These are phyloP conservation scores for Phytophthora colocasiae DNA, from an alignment of 352 stramenopile species.

Conservation along the genomic window DNA sequence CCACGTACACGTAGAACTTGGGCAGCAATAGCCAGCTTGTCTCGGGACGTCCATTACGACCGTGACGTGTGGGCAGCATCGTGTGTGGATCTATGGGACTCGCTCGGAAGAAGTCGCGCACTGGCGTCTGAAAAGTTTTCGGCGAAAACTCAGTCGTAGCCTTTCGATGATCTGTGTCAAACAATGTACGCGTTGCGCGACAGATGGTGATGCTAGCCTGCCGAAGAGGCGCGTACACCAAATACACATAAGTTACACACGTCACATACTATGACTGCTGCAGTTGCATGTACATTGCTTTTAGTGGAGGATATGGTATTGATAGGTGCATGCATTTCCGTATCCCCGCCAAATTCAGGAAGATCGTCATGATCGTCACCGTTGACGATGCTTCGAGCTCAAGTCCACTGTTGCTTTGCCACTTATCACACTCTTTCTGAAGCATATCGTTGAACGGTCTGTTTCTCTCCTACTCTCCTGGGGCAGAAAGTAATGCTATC, in stretches of 20 bases:
- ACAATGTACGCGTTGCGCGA: slow-evolving; percentile 2
- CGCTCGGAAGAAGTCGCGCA: slow-evolving; percentile 22
- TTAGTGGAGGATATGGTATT: no score
- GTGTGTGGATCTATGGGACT: slow-evolving; percentile 6
- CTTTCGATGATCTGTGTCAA: slow-evolving; percentile 6
- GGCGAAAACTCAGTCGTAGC: slow-evolving; percentile 4
- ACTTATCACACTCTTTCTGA: not conserved
- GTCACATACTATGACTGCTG: not conserved
- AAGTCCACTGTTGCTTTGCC: not conserved
- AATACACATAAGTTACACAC: slow-evolving; percentile 3
- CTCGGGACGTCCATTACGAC: slow-evolving; percentile 47
- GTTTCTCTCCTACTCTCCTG: no score
- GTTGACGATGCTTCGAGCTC: not conserved
- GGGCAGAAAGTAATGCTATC: not conserved
- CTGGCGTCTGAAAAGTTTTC: slow-evolving; percentile 14
- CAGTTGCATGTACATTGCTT: not conserved
- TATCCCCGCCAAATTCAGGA: slow-evolving; percentile 9
- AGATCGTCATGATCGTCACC: slow-evolving; percentile 20
- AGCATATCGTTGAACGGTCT: no score
- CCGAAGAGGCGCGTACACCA: slow-evolving; percentile 18
- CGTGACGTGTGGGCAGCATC: slow-evolving; percentile 50
- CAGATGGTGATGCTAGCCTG: slow-evolving; percentile 11
- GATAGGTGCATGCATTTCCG: no score
- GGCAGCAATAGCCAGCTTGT: slow-evolving; percentile 79
- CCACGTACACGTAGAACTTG: slow-evolving; percentile 76